Evolutionary conservation across 1,139 yeast species (phyloP).

Genomic region (Candida sojae): DNA sequence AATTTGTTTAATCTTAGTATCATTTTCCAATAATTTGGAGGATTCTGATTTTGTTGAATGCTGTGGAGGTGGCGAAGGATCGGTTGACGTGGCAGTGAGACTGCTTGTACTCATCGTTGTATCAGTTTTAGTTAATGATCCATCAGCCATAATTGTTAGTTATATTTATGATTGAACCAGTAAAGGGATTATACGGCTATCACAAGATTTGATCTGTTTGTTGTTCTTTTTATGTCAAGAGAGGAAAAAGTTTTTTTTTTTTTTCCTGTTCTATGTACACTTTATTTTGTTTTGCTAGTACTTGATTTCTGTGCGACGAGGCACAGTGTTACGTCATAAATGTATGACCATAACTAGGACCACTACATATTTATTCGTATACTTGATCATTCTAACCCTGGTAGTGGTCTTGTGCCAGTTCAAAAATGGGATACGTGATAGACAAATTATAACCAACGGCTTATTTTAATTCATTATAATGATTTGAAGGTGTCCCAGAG

Average conservation of each 20-base stretch:
- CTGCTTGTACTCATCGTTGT: background rate
- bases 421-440: too few relatives aligned
- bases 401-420: background rate
- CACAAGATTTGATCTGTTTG: background rate
- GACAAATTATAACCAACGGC: too few relatives aligned
- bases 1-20: conserved; percentile 25
- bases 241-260: background rate
- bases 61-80: background rate
- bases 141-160: conserved; percentile 1
- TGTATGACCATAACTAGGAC: background rate
- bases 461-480: too few relatives aligned
- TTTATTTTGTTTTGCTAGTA: background rate
- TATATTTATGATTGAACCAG: background rate
- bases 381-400: background rate
- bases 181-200: background rate
- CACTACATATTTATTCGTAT: background rate
- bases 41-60: conserved; percentile 6
- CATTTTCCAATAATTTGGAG: conserved; percentile 12
- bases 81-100: conserved; percentile 1
- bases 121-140: conserved; percentile 1
- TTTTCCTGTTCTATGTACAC: background rate
- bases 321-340: background rate
- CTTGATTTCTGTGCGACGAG: background rate
- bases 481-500: too few relatives aligned
- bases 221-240: background rate